Base-by-base conservation (phyloP, 1,284 basidiomycete species). In the Apiotrichum siamense region DNA sequence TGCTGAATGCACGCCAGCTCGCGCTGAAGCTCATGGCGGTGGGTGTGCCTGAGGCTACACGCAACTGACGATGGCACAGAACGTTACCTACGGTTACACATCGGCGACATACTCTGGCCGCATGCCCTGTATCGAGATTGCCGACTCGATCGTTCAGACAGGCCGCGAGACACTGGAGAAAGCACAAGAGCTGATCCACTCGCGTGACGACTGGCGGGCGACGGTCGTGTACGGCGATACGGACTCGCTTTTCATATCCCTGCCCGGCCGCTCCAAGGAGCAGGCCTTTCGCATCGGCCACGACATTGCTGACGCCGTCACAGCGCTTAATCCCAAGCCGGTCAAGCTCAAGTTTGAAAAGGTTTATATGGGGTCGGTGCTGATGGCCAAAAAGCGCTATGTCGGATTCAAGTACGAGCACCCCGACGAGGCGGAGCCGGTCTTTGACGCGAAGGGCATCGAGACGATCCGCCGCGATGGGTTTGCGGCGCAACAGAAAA, bases 331-430 rank as follows among this genome's bases (percentile, higher is more conserved):
- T 63, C 96, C 93, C 0, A 79, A 83, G 7, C 96, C 94, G 0
- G 79, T 98, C 58, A 96, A 92, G 72, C 81, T 98, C 54, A 97
- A 97, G 72, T 97, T 98, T 60, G 96, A 98, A 69, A 98, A 98
- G 80, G 88, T 97, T 4, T 98, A 97, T 72, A 80, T 92, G 46
- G 93, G 91, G 2, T 93, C 87, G 55, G 83, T 97, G 0, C 79
- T 98, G 21, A 81, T 97, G 77, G 90, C 93, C 0, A 98, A 98
- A 78, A 97, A 97, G 69, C 82, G 92, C 55, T 97, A 97, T 63
- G 93, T 96, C 10, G 94, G 94, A 2, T 92, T 88, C 77, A 96
- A 93, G 70, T 97, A 86, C 62, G 96, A 98, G 70, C 80, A 77
- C 48, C 80, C 84, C 0, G 85, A 90, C 57, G 88, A 96, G 17